Base-by-base conservation (phyloP, 768 basidiomycete species). In the Dioszegia hungarica region DNA sequence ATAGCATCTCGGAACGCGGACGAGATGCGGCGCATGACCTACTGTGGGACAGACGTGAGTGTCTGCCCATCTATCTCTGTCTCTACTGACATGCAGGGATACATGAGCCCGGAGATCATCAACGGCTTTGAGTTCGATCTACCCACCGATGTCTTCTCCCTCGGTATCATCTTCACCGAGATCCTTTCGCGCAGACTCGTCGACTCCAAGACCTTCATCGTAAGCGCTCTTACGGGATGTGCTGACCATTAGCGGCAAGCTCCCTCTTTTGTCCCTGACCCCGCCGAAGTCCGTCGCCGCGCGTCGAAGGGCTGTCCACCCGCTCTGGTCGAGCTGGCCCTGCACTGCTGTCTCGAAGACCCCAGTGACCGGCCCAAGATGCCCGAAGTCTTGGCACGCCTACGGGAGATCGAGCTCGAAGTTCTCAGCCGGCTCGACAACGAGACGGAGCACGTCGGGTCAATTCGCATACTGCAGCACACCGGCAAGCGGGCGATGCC, bases 41-140 rank as follows among this genome's bases (percentile, higher is more conserved):
- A 77, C 52, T 79, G 78, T 55, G 78, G 78, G 5, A 78, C 77
- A 2, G 77, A 77, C 60, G 72, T 75, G 63, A 64, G 68, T 54
- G 3, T 14, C 24, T 17, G n/a, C 4, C 11, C 29, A 8, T 45
- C 40, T 8, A 14, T n/a, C 14, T 9, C 8, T 45, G 22, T 43
- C 11, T 29, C 51, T 62, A 39, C 55, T n/a, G 37, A 5, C 88
- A n/a, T n/a, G 86, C 36, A 71, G 71, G 88, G 90, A 5, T 94
- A 95, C 78, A 97, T 97, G 94, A 90, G 89, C 2, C 94, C 94
- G 0, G 94, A 97, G 74, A 95, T 98, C 64, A 79, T 94, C 0
- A 80, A 90, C 10, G 92, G 93, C 22, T 83, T 87, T 49, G 88
- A 92, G 68, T 99, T 99, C 63, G 89, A 90, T 73, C 83, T 97